Percentiles rank a stretch among this genome's conserved stretches.
phyloP scores from a whole-genome alignment of 2,329 filamentous ascomycete genomes.

The Exophiala alcalophila region DNA sequence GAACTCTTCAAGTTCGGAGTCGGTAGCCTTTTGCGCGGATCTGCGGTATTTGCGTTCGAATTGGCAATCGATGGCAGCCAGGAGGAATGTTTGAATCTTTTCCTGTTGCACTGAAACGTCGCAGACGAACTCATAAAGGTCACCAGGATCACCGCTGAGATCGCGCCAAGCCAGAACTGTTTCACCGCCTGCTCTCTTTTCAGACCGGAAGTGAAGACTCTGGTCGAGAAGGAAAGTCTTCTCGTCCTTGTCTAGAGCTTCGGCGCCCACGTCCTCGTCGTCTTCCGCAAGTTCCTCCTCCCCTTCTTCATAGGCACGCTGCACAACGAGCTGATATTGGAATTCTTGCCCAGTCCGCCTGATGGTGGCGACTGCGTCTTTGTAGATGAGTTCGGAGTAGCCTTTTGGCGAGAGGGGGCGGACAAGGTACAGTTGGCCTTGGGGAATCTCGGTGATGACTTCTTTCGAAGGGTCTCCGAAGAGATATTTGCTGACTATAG shows the following conservation, averaged over 20 bases:
- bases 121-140: conserved; percentile 98
- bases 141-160: conserved; percentile 85
- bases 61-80: conserved; percentile 85
- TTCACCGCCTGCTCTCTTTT: conserved; percentile 74
- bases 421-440: conserved; percentile 96
- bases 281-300: conserved; percentile 93
- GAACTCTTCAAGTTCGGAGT: conserved; percentile 77
- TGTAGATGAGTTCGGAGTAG: conserved; percentile 98
- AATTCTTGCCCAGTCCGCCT: conserved; percentile 91
- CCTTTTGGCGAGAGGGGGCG: conserved; percentile 93
- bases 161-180: conserved; percentile 93
- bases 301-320: conserved; percentile 95
- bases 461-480: conserved; percentile 88
- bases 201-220: conserved; percentile 79
- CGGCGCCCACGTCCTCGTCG: conserved; percentile 74
- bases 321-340: conserved; percentile 94
- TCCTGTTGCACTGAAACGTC: conserved; percentile 67
- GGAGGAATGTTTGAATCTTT: conserved; percentile 76
- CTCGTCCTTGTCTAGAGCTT: conserved; percentile 90
- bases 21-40: conserved; percentile 73
- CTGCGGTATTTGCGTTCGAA: conserved; percentile 94
- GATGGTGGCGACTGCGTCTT: conserved; percentile 89
- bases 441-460: conserved; percentile 87
- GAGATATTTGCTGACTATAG: conserved; percentile 80
- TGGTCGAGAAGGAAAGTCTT: conserved; percentile 97